Percentiles rank a stretch among this genome's conserved stretches.
These are phyloP conservation scores for Coffea humblotiana DNA, from an alignment of 305 asterid genomes.

Conservation along the genomic window DNA sequence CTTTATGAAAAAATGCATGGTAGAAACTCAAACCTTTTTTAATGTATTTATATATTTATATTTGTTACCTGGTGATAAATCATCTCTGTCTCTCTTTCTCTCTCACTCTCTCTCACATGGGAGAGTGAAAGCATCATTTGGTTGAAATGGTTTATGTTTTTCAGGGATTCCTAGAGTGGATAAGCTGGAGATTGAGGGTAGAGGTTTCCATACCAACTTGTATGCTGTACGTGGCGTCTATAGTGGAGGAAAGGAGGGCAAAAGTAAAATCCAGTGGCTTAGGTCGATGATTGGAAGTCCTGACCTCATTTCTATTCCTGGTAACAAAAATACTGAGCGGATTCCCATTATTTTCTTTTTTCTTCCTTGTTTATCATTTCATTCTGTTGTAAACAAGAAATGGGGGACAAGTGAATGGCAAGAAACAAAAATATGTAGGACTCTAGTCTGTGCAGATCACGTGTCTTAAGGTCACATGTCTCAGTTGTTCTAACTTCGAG, in stretches of 20 bases:
- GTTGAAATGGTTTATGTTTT: background rate
- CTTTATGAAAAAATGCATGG: background rate
- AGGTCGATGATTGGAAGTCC: slow-evolving; percentile 99
- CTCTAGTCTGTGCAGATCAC: background rate
- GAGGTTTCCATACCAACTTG: slow-evolving; percentile 96
- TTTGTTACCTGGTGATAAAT: background rate
- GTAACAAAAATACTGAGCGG: slow-evolving; percentile 32
- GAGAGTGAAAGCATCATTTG: background rate
- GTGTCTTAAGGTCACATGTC: background rate
- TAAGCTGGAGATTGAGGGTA: slow-evolving; percentile 98
- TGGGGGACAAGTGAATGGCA: background rate
- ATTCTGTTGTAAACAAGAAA: background rate
- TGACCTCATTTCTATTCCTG: slow-evolving; percentile 94
- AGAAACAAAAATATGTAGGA: background rate
- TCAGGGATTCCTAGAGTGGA: slow-evolving; percentile 86
- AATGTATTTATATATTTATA: background rate
- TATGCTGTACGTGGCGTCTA: slow-evolving; percentile 86
- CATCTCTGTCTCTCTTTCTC: background rate
- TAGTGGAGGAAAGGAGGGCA: slow-evolving; percentile 97
- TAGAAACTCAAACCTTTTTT: background rate
- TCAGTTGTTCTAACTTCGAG: background rate
- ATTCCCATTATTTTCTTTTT: slow-evolving; percentile 1
- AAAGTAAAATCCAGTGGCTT: slow-evolving; percentile 98
- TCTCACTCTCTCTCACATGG: background rate
- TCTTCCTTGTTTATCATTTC: background rate